Evolutionary conservation across 257 asterid genomes (phyloP).

Genomic region (Cinchona pubescens): DNA sequence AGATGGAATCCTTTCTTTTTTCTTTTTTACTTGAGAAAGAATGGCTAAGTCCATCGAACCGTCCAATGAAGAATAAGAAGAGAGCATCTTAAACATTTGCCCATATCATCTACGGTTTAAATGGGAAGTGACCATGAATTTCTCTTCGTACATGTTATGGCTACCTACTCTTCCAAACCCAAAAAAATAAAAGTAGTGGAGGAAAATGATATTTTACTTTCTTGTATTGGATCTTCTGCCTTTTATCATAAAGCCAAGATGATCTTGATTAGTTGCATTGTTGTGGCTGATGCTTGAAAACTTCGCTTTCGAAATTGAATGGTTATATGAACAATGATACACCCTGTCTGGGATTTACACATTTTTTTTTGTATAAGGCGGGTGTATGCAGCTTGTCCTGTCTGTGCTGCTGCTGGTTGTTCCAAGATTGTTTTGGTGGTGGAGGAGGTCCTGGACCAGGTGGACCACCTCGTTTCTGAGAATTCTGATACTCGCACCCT

Average conservation of each 20-base stretch:
- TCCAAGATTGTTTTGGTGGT: conserved; percentile 3
- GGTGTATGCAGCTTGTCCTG: conserved; percentile 21
- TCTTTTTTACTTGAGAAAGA: too few relatives aligned
- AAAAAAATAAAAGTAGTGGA: background rate
- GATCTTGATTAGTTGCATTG: background rate
- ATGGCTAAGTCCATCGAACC: too few relatives aligned
- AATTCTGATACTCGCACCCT: background rate
- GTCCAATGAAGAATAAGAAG: too few relatives aligned
- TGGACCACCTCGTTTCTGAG: conserved; percentile 8
- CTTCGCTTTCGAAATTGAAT: background rate
- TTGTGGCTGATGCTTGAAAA: background rate
- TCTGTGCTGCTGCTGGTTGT: conserved; percentile 19
- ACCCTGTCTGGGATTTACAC: background rate
- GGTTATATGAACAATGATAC: conserved; percentile 1
- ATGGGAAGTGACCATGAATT: background rate
- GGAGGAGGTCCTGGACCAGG: conserved; percentile 3
- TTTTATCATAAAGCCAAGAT: background rate
- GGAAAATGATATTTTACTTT: background rate
- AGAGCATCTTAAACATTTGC: background rate
- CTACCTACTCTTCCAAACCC: background rate
- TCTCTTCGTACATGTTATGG: too few relatives aligned
- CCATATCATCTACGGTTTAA: background rate
- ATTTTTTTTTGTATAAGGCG: too few relatives aligned
- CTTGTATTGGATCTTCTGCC: background rate
- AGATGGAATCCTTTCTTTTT: too few relatives aligned